Conservation (phyloP, 495 filamentous ascomycete genomes). For the Lichenothelia convexa region DNA sequence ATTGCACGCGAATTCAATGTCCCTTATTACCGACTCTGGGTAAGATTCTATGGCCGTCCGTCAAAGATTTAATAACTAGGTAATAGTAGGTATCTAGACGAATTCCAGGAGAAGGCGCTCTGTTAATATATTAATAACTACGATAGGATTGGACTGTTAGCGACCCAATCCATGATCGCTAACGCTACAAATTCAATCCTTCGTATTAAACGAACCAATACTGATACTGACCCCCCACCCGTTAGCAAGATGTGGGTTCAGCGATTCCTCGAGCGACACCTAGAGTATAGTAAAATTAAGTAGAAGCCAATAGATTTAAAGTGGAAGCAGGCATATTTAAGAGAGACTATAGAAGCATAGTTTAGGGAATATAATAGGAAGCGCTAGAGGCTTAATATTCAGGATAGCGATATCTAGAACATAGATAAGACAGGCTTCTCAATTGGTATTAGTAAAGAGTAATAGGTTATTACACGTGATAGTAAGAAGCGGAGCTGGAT, state of each 20-base stretch:
- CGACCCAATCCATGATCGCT: background rate
- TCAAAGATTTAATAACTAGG: background rate
- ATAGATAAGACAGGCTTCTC: slow-evolving; percentile 14
- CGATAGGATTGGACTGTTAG: background rate
- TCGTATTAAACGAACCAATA: background rate
- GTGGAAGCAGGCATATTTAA: slow-evolving; percentile 3
- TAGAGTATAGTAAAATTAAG: slow-evolving; percentile 7
- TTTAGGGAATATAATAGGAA: slow-evolving; percentile 5
- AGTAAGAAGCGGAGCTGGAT: slow-evolving; percentile 1
- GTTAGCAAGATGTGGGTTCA: background rate
- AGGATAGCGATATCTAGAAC: slow-evolving; percentile 10
- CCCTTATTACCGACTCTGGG: background rate
- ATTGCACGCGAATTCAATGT: background rate
- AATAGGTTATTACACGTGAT: slow-evolving; percentile 13
- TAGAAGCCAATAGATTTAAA: slow-evolving; percentile 6
- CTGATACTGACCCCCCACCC: background rate
- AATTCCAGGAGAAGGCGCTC: background rate
- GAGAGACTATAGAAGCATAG: slow-evolving; percentile 5
- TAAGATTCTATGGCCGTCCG: background rate
- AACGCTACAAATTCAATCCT: background rate
- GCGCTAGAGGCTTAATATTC: slow-evolving; percentile 3
- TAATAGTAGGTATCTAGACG: background rate
- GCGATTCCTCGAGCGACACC: slow-evolving; percentile 7
- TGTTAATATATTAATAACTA: background rate
- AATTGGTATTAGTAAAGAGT: slow-evolving; percentile 10